These are phyloP conservation scores for Metschnikowia kunwiensis DNA, from an alignment of 805 yeast genomes.

Conservation along the genomic window DNA sequence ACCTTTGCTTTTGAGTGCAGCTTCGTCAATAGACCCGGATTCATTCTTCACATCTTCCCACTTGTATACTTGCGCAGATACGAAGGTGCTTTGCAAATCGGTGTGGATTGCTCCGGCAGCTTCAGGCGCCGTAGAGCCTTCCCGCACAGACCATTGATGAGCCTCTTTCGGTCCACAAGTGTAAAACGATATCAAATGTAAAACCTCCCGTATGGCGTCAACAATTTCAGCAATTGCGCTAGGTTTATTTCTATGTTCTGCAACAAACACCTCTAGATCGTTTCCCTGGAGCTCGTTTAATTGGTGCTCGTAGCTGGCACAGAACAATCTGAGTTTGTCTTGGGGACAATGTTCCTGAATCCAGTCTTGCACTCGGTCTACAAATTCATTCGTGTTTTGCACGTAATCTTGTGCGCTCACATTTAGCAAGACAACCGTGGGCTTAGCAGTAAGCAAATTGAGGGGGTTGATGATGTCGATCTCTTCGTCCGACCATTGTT, in stretches of 20 bases:
- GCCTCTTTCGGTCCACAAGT: slow-evolving; percentile 96
- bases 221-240: slow-evolving; percentile 64
- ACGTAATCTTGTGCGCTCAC: slow-evolving; percentile 69
- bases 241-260: slow-evolving; percentile 30
- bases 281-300: slow-evolving; percentile 12
- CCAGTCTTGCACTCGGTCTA: slow-evolving; percentile 59
- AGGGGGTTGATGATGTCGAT: slow-evolving; percentile 64
- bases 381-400: slow-evolving; percentile 49
- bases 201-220: slow-evolving; percentile 18
- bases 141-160: slow-evolving; percentile 96
- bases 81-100: slow-evolving; percentile 91
- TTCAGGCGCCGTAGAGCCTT: slow-evolving; percentile 92
- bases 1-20: slow-evolving; percentile 52
- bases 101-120: slow-evolving; percentile 98
- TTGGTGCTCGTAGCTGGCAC: slow-evolving; percentile 50
- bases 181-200: slow-evolving; percentile 78
- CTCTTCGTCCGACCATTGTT: slow-evolving; percentile 60
- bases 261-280: slow-evolving; percentile 20
- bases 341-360: slow-evolving; percentile 62
- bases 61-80: slow-evolving; percentile 89
- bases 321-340: slow-evolving; percentile 34
- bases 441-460: slow-evolving; percentile 81
- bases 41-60: slow-evolving; percentile 58
- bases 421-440: slow-evolving; percentile 75
- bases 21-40: slow-evolving; percentile 48